phyloP scores from a whole-genome alignment of 495 filamentous ascomycete species.

The Podospora pseudocomata region DNA sequence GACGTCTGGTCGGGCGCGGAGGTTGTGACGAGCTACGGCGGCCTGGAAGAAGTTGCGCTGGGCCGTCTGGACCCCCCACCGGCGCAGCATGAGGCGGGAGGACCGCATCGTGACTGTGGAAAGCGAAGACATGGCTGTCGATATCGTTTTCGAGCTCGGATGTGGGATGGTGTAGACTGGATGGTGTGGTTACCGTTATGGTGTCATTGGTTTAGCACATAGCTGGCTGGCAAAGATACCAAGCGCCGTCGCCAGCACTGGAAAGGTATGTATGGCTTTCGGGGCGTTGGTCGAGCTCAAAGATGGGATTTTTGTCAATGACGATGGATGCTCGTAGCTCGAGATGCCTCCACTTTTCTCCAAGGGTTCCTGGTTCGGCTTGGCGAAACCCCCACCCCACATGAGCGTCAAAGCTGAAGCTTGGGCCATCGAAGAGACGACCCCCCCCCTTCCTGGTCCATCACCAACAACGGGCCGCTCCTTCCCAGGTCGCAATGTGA shows the following conservation, averaged over 20 bases:
- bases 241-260: background rate
- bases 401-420: background rate
- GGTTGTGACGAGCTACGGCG: conserved; percentile 18
- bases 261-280: background rate
- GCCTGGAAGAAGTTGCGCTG: conserved; percentile 30
- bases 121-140: background rate
- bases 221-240: background rate
- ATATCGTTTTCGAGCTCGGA: background rate
- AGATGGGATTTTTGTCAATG: conserved; percentile 2
- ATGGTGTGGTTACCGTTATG: background rate
- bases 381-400: background rate
- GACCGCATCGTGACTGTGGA: conserved; percentile 23
- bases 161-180: background rate
- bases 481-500: background rate
- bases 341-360: background rate
- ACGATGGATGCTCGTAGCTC: background rate
- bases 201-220: background rate
- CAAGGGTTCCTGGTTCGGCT: background rate
- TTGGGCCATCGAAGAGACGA: background rate
- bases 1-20: conserved; percentile 62
- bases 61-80: conserved; percentile 12
- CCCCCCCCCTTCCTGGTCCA: background rate
- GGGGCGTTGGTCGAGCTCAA: background rate
- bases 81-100: conserved; percentile 26
- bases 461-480: background rate